Conservation (phyloP, 345 rosid species). For the Turnera subulata region DNA sequence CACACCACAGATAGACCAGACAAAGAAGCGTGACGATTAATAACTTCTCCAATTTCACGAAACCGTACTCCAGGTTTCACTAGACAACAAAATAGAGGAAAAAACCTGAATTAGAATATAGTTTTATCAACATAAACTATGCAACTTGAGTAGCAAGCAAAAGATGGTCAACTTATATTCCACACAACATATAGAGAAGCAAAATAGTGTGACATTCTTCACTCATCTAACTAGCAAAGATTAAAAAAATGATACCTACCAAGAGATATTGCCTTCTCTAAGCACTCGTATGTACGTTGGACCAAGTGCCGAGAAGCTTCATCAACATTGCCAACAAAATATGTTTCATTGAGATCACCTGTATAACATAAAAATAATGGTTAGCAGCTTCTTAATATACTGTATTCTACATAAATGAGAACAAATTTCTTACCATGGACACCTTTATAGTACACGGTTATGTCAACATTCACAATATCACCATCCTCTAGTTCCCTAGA, state of each 20-base stretch:
- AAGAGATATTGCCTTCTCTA: slow-evolving; percentile 83
- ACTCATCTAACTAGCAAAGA: background rate
- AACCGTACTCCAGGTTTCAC: slow-evolving; percentile 95
- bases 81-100: slow-evolving; percentile 23
- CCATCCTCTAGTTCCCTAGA: slow-evolving; percentile 89
- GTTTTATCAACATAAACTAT: background rate
- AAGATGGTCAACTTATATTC: too few relatives aligned
- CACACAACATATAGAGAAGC: background rate
- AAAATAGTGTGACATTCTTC: background rate
- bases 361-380: slow-evolving; percentile 11
- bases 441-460: slow-evolving; percentile 83
- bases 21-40: slow-evolving; percentile 88
- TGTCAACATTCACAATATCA: slow-evolving; percentile 87
- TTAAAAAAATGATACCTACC: slow-evolving; percentile 37
- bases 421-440: slow-evolving; percentile 66
- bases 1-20: slow-evolving; percentile 95
- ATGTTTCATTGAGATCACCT: slow-evolving; percentile 98
- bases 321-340: slow-evolving; percentile 91
- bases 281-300: slow-evolving; percentile 84
- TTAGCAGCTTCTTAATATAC: background rate
- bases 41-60: slow-evolving; percentile 89
- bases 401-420: background rate
- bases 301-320: slow-evolving; percentile 82
- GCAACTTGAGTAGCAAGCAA: too few relatives aligned
- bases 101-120: background rate